These are phyloP conservation scores for Mayamaea pseudoterrestris DNA, from an alignment of 108 stramenopile species.

Conservation along the genomic window DNA sequence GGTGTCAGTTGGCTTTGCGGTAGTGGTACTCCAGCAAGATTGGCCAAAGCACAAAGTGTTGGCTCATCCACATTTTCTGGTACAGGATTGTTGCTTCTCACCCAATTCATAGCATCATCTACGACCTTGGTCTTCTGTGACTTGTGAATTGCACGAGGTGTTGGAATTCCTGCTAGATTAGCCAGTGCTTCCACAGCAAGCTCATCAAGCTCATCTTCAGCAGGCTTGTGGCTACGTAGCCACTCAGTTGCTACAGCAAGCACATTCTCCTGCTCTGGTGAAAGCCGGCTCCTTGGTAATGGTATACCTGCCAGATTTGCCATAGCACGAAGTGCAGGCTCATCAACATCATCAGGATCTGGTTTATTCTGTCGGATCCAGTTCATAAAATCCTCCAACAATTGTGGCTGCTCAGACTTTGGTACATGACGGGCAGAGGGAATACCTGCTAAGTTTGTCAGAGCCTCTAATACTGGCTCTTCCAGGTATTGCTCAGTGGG, in stretches of 20 bases:
- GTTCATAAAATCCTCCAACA: conserved; percentile 1
- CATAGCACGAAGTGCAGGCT: not conserved
- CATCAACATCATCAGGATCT: conserved; percentile 3
- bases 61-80: conserved; percentile 9
- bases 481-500: not conserved
- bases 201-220: conserved; percentile 1
- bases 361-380: conserved; percentile 6
- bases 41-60: not conserved
- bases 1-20: not conserved
- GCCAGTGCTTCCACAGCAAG: conserved; percentile 3
- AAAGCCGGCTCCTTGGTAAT: not conserved
- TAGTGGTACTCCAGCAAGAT: conserved; percentile 2
- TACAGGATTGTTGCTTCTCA: conserved; percentile 7
- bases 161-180: conserved; percentile 6
- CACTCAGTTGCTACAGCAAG: conserved; percentile 13
- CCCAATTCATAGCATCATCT: conserved; percentile 18
- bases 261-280: not conserved
- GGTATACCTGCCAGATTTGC: conserved; percentile 1
- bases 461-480: conserved; percentile 1
- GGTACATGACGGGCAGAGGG: not conserved
- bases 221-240: conserved; percentile 7
- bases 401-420: conserved; percentile 6
- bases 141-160: conserved; percentile 3
- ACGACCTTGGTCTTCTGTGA: conserved; percentile 6
- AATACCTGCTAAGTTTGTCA: conserved; percentile 3